Evolutionary conservation across 2,329 filamentous ascomycete species (phyloP), one percentile per base, ranked within the genome.

Genomic region (Scedosporium apiospermum): DNA sequence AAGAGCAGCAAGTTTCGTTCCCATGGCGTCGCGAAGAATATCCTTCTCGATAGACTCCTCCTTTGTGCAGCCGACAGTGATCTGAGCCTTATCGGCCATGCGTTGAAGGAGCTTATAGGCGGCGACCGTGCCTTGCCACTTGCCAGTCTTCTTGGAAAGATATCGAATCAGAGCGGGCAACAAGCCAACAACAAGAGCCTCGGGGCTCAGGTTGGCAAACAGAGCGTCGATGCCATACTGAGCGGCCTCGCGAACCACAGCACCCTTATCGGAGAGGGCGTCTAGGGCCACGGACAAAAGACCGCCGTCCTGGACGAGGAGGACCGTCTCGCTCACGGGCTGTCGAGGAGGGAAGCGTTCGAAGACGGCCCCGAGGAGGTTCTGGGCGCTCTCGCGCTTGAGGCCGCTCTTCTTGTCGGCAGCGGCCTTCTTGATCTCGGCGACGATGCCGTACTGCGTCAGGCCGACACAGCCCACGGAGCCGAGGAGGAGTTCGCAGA

Each of bases 111-210:
- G 76, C 74, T 89, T 87, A 72, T 89, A 88, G 57, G 91, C 95
- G 65, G 89, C 93, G 61, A 97, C 90, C 16, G 90, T 91, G 65
- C 95, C 95, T 77, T 99, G 95, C 95, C 95, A 99, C 78, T 99
- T 99, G 67, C 91, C 93, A 16, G 91, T 89, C 71, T 85, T 86
- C 77, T 91, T 96, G 71, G 81, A 80, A 34, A 99, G 81, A 73
- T 98, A 98, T 61, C 82, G 76, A 65, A 81, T 77, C 49, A 99
- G 79, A 16, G 85, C 82, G 2, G 95, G 92, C 60, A 99, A 80
- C 51, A 99, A 82, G 21, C 90, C 93, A 66, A 86, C 84, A 61
- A 96, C 88, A 70, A 96, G 84, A 59, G 90, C 87, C 79, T 98
- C 95, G 63, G 91, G 79, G 71, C 85, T 87, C 66, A 99, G 79